Percentiles rank a stretch among this genome's conserved stretches.
Conservation (phyloP, 2,329 filamentous ascomycete species). For the Aspergillus sp. region DNA sequence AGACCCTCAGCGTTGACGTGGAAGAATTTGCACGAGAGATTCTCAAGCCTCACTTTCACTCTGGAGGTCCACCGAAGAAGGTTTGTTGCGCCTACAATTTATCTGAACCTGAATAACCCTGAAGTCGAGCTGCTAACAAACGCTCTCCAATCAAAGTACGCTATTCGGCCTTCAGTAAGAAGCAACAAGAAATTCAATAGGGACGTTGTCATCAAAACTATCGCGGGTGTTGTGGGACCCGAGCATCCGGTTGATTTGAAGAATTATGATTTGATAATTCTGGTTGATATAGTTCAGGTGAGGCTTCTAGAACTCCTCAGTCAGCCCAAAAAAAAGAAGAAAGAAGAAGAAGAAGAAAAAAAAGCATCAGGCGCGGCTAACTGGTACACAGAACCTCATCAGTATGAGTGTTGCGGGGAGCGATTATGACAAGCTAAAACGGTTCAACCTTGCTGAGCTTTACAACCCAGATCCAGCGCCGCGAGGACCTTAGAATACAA, state of each 20-base stretch:
- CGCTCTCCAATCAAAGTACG: slow-evolving; percentile 49
- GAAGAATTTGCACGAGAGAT: slow-evolving; percentile 58
- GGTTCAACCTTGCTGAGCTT: slow-evolving; percentile 64
- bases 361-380: slow-evolving; percentile 12
- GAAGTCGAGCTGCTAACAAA: background rate
- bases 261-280: slow-evolving; percentile 59
- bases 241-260: slow-evolving; percentile 61
- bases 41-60: slow-evolving; percentile 60
- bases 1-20: slow-evolving; percentile 58
- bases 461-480: slow-evolving; percentile 49
- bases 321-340: too few relatives aligned
- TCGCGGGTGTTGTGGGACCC: slow-evolving; percentile 58
- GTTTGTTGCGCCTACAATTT: slow-evolving; percentile 36
- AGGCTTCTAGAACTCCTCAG: slow-evolving; percentile 20
- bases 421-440: slow-evolving; percentile 61
- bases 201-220: slow-evolving; percentile 59
- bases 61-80: slow-evolving; percentile 52
- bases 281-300: slow-evolving; percentile 64
- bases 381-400: slow-evolving; percentile 54
- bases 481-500: slow-evolving; percentile 11
- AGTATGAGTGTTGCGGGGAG: slow-evolving; percentile 63
- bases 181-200: slow-evolving; percentile 59
- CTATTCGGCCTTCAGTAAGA: slow-evolving; percentile 61
- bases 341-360: background rate
- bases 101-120: background rate